A percentile compares a stretch with the other conserved stretches of the same genome.
phyloP scores from a whole-genome alignment of 768 basidiomycete genomes.

The Tricholoma furcatifolium region DNA sequence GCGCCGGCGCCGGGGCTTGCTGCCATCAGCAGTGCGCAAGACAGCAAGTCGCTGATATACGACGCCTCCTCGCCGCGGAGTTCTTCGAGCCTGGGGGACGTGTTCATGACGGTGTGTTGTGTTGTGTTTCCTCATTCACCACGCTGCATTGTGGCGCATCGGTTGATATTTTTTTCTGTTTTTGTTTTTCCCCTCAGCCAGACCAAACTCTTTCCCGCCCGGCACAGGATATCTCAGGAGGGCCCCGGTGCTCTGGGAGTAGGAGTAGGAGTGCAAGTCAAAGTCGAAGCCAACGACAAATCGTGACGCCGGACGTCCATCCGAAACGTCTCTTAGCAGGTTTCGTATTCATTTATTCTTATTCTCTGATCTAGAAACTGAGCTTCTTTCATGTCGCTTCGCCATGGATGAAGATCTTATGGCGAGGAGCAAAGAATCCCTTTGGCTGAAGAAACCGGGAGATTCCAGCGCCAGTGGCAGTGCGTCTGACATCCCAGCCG shows the following conservation, averaged over 20 bases:
- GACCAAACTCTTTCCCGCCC: neutral
- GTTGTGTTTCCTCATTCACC: neutral
- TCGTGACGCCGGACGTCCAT: neutral
- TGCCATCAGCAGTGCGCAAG: slow-evolving; percentile 4
- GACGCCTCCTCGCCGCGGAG: neutral
- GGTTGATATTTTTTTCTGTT: neutral
- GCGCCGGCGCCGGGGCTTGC: neutral
- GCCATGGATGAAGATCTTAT: neutral
- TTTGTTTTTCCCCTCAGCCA: neutral
- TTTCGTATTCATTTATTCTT: neutral
- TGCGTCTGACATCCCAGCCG: slow-evolving; percentile 3
- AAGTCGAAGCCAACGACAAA: neutral
- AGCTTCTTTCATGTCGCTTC: neutral
- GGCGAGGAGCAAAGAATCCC: neutral
- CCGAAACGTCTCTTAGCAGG: slow-evolving; percentile 1
- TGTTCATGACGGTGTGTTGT: slow-evolving; percentile 4
- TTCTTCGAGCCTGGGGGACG: slow-evolving; percentile 3
- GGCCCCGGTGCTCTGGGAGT: no score
- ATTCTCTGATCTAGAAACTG: neutral
- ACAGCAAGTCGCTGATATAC: neutral
- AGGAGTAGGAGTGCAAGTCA: no score
- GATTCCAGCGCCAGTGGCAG: neutral
- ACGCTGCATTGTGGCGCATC: neutral
- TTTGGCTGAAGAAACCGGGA: neutral
- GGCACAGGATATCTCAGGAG: neutral